phyloP scores from a whole-genome alignment of 768 basidiomycete genomes.

The Coprinopsis sp. region DNA sequence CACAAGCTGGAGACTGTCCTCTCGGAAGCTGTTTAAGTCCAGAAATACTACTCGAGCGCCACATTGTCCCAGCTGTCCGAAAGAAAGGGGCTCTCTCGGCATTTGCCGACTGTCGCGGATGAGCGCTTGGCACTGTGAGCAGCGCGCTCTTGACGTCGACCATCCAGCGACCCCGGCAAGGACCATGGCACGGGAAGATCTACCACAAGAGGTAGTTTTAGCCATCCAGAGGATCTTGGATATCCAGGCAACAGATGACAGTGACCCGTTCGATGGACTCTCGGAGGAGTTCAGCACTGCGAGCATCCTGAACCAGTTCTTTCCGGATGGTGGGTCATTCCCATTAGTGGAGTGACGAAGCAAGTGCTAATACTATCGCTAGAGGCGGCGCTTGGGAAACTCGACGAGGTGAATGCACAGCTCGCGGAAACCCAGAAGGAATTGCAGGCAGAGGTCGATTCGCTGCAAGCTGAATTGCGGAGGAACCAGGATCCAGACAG shows the following conservation, averaged over 20 bases:
- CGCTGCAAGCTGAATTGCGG: constrained; percentile 61
- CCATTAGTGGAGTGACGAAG: too few relatives aligned
- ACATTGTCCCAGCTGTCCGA: background rate
- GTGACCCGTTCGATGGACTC: constrained; percentile 56
- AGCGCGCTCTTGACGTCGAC: background rate
- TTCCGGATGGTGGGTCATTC: constrained; percentile 64
- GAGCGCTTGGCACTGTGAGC: background rate
- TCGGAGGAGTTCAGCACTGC: constrained; percentile 54
- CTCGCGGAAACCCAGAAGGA: constrained; percentile 66
- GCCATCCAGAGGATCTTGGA: constrained; percentile 71
- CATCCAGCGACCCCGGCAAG: background rate
- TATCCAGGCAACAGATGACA: constrained; percentile 36
- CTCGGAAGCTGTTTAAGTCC: too few relatives aligned
- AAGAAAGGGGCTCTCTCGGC: too few relatives aligned
- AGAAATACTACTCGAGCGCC: too few relatives aligned
- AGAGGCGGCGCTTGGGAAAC: constrained; percentile 75
- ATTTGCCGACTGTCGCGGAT: background rate
- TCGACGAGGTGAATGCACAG: constrained; percentile 65
- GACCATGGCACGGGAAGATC: constrained; percentile 33
- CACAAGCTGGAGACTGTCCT: background rate
- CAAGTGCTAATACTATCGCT: constrained; percentile 3
- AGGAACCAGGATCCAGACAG: constrained; percentile 80
- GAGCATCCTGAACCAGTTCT: constrained; percentile 61
- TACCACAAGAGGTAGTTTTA: constrained; percentile 63
- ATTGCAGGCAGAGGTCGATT: constrained; percentile 67